A percentile compares a stretch with the other conserved stretches of the same genome.
Evolutionary conservation across 495 filamentous ascomycete genomes (phyloP).

Genomic region (Podospora australis): DNA sequence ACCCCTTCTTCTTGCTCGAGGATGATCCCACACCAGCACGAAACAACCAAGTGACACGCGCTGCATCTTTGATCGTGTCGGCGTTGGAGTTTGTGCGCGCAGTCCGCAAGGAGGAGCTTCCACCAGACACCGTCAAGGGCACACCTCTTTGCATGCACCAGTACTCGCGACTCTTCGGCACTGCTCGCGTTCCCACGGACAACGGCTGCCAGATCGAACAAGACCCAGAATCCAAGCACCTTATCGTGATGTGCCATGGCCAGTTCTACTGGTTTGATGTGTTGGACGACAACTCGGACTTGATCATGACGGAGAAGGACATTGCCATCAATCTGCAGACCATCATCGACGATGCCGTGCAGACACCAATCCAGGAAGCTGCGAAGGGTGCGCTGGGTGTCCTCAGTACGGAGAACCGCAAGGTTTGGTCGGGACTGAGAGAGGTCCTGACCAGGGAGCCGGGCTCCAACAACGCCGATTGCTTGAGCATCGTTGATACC

Average conservation of each 20-base stretch:
- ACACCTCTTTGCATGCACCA: slow-evolving; percentile 95
- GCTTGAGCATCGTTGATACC: slow-evolving; percentile 87
- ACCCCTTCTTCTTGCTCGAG: slow-evolving; percentile 95
- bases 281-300: slow-evolving; percentile 83
- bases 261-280: slow-evolving; percentile 99
- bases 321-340: slow-evolving; percentile 87
- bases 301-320: slow-evolving; percentile 97
- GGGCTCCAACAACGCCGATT: slow-evolving; percentile 90
- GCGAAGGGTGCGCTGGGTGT: slow-evolving; percentile 92
- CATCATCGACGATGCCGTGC: slow-evolving; percentile 80
- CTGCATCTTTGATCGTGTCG: slow-evolving; percentile 86
- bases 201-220: slow-evolving; percentile 95
- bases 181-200: slow-evolving; percentile 88
- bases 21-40: slow-evolving; percentile 95
- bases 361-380: slow-evolving; percentile 86
- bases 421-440: slow-evolving; percentile 85
- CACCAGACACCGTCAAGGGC: slow-evolving; percentile 77
- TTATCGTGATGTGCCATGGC: slow-evolving; percentile 90
- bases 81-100: slow-evolving; percentile 89
- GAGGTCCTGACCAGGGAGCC: slow-evolving; percentile 84
- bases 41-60: slow-evolving; percentile 92
- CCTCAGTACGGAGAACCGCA: slow-evolving; percentile 91
- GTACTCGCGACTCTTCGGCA: slow-evolving; percentile 92
- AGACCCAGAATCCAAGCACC: slow-evolving; percentile 78
- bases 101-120: slow-evolving; percentile 85